Conservation (phyloP, 2,329 filamentous ascomycete species). For the Stagonosporopsis cucurbitacearum region DNA sequence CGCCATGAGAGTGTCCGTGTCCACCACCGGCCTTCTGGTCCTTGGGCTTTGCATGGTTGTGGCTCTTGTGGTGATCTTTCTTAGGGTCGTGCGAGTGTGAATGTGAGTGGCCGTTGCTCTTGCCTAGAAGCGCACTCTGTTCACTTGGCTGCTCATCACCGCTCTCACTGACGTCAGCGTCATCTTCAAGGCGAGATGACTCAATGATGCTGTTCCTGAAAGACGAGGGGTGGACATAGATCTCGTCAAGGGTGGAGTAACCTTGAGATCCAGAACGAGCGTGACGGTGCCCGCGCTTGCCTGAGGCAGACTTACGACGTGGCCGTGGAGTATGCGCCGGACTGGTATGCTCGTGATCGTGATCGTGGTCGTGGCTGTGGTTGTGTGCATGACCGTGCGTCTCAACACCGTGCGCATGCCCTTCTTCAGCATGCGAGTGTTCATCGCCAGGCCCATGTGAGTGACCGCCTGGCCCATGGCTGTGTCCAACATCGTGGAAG, state of each 20-base stretch:
- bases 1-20: slow-evolving; percentile 78
- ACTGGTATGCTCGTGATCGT: slow-evolving; percentile 44
- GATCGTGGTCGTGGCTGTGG: neutral
- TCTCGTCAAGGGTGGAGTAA: slow-evolving; percentile 66
- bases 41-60: slow-evolving; percentile 82
- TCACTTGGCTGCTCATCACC: slow-evolving; percentile 60
- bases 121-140: slow-evolving; percentile 46
- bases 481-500: slow-evolving; percentile 91
- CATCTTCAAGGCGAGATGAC: slow-evolving; percentile 68
- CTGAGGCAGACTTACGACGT: slow-evolving; percentile 36
- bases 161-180: slow-evolving; percentile 61
- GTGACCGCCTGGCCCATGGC: slow-evolving; percentile 67
- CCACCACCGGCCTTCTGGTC: slow-evolving; percentile 64
- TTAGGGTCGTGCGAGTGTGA: slow-evolving; percentile 23
- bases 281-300: slow-evolving; percentile 59
- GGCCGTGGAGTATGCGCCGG: slow-evolving; percentile 20
- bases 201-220: slow-evolving; percentile 93
- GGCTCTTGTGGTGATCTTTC: slow-evolving; percentile 64
- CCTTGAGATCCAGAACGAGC: slow-evolving; percentile 64
- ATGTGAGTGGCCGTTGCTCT: slow-evolving; percentile 21
- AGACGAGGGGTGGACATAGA: slow-evolving; percentile 86
- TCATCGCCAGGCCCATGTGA: slow-evolving; percentile 55
- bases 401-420: slow-evolving; percentile 57
- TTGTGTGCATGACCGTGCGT: slow-evolving; percentile 49
- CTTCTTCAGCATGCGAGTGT: slow-evolving; percentile 58